These are phyloP conservation scores for Penicillium roqueforti DNA, from an alignment of 495 filamentous ascomycete species.

Conservation along the genomic window DNA sequence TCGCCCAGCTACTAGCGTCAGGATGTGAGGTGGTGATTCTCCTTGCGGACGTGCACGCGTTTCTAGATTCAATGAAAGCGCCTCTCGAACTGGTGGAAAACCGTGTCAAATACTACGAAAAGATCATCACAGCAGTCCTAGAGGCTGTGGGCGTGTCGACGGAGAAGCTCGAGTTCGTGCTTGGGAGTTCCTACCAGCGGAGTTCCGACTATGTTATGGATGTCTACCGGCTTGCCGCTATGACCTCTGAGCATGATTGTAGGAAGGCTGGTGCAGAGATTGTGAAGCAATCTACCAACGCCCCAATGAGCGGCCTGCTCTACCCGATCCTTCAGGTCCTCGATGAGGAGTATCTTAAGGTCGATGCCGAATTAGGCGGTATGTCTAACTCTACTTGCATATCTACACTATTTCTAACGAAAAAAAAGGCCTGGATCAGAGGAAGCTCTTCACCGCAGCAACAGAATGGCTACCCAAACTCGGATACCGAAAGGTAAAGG, in stretches of 20 bases:
- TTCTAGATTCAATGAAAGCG: slow-evolving; percentile 60
- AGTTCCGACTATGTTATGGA: slow-evolving; percentile 39
- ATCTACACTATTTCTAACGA: neutral
- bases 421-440: slow-evolving; percentile 54
- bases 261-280: slow-evolving; percentile 32
- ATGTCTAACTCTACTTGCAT: slow-evolving; percentile 27
- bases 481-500: slow-evolving; percentile 44
- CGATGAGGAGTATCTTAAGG: slow-evolving; percentile 84
- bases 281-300: neutral
- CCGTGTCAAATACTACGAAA: slow-evolving; percentile 35
- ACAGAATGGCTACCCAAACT: slow-evolving; percentile 48
- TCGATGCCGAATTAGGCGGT: slow-evolving; percentile 69
- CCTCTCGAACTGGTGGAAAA: slow-evolving; percentile 74
- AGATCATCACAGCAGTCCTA: slow-evolving; percentile 61
- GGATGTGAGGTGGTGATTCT: slow-evolving; percentile 79
- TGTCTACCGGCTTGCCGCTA: slow-evolving; percentile 28
- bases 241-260: slow-evolving; percentile 45
- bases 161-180: slow-evolving; percentile 76
- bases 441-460: slow-evolving; percentile 85
- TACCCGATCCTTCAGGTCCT: slow-evolving; percentile 79
- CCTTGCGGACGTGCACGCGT: slow-evolving; percentile 65
- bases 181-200: slow-evolving; percentile 78
- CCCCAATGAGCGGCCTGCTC: slow-evolving; percentile 46
- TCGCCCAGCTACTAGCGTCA: slow-evolving; percentile 81
- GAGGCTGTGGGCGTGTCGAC: slow-evolving; percentile 67